These are phyloP conservation scores for Kwoniella shandongensis DNA, from an alignment of 768 basidiomycete genomes.

Conservation along the genomic window DNA sequence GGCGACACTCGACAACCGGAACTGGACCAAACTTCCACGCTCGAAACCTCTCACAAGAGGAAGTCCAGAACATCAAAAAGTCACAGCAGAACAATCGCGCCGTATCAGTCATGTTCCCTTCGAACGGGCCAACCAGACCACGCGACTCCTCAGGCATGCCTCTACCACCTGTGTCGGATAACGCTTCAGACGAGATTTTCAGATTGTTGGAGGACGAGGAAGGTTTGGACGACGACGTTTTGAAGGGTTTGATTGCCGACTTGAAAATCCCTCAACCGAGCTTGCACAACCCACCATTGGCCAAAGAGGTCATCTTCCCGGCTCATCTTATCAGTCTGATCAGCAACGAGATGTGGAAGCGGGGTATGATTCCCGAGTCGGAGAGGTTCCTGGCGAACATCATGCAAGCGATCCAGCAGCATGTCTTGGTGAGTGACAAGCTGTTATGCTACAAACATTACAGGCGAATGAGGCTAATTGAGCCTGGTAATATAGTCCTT, in stretches of 20 bases:
- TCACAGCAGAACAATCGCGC: conserved; percentile 37
- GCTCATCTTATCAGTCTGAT: conserved; percentile 95
- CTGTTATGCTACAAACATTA: neutral
- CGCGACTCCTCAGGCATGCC: conserved; percentile 50
- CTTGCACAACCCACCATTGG: conserved; percentile 82
- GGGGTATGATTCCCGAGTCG: conserved; percentile 92
- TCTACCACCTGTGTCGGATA: conserved; percentile 66
- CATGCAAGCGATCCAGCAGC: conserved; percentile 95
- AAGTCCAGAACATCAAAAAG: conserved; percentile 62
- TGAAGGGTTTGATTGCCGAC: conserved; percentile 83
- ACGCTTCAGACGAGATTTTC: conserved; percentile 93
- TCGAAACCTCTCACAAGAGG: conserved; percentile 71
- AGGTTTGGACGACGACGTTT: conserved; percentile 86
- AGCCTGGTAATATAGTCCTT: conserved; percentile 57
- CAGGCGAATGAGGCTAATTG: conserved; percentile 1
- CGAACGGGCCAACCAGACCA: conserved; percentile 35
- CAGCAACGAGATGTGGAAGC: conserved; percentile 99
- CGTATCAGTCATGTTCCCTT: conserved; percentile 51
- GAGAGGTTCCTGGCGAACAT: conserved; percentile 97
- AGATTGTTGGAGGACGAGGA: conserved; percentile 86
- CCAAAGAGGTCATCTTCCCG: conserved; percentile 98
- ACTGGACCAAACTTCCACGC: conserved; percentile 58
- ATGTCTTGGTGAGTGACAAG: conserved; percentile 80
- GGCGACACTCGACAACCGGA: conserved; percentile 44
- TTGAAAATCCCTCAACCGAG: conserved; percentile 91